These are phyloP conservation scores for Chloromonas sp. DNA, from an alignment of 163 green algal species.

Conservation along the genomic window DNA sequence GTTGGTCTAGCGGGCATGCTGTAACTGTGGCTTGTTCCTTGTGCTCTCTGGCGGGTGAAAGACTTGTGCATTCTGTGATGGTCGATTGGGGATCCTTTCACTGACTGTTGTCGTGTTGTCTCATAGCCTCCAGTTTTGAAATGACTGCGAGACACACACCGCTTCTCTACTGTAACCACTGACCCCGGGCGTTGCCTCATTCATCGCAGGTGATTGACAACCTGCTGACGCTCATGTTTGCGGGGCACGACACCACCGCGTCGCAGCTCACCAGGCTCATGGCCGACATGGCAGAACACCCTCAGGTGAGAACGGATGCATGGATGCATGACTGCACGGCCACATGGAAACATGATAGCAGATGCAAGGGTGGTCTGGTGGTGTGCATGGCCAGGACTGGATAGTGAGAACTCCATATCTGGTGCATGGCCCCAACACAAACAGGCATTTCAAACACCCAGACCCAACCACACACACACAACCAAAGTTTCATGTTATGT, in stretches of 20 bases:
- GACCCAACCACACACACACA: not conserved
- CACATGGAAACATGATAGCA: not conserved
- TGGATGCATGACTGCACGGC: too few relatives aligned
- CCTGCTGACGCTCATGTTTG: conserved; percentile 36
- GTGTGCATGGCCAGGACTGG: not conserved
- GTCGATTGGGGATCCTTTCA: not conserved
- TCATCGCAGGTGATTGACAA: conserved; percentile 13
- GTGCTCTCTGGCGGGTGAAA: not conserved
- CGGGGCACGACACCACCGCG: conserved; percentile 32
- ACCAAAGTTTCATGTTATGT: not conserved
- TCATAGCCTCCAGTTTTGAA: not conserved
- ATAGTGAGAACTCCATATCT: not conserved
- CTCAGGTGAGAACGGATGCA: not conserved
- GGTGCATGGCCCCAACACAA: not conserved
- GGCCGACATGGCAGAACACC: conserved; percentile 19
- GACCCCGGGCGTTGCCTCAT: not conserved
- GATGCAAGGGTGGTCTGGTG: not conserved
- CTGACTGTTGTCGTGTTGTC: not conserved
- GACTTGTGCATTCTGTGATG: not conserved
- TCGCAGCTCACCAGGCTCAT: conserved; percentile 17
- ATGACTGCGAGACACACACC: not conserved
- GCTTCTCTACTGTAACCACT: not conserved
- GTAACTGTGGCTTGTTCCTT: not conserved
- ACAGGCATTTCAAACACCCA: not conserved
- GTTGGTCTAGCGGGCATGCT: not conserved